phyloP scores from a whole-genome alignment of 2,329 filamentous ascomycete species.

The Fusarium cicatricum region DNA sequence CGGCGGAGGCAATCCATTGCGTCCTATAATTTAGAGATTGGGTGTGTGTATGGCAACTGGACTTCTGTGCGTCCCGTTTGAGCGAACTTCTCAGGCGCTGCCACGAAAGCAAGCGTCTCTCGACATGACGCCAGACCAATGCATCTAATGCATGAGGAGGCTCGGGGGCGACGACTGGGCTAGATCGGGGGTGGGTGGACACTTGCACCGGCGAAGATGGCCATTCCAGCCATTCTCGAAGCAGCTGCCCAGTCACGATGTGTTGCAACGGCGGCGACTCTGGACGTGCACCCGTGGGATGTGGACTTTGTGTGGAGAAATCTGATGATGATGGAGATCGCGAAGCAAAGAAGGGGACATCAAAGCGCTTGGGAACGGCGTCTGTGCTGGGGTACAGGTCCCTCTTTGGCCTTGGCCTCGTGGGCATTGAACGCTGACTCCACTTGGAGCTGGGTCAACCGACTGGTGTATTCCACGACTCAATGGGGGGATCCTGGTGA shows the following conservation, averaged over 20 bases:
- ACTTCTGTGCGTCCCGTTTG: slow-evolving; percentile 18
- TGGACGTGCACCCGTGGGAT: slow-evolving; percentile 36
- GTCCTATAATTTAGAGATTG: slow-evolving; percentile 20
- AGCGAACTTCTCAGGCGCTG: slow-evolving; percentile 46
- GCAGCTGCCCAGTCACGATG: slow-evolving; percentile 38
- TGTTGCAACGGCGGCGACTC: slow-evolving; percentile 38
- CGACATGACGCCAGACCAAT: slow-evolving; percentile 41
- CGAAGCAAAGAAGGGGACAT: slow-evolving; percentile 17
- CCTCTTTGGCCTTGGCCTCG: slow-evolving; percentile 16
- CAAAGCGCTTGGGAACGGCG: slow-evolving; percentile 23
- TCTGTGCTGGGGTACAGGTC: slow-evolving; percentile 35
- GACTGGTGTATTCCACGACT: slow-evolving; percentile 7
- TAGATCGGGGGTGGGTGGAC: slow-evolving; percentile 40
- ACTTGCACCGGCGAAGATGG: slow-evolving; percentile 41
- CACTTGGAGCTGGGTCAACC: slow-evolving; percentile 19
- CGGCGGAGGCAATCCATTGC: slow-evolving; percentile 18
- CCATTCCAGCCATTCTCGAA: slow-evolving; percentile 26
- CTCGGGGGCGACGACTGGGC: slow-evolving; percentile 33
- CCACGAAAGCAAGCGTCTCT: slow-evolving; percentile 50
- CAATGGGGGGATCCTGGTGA: slow-evolving; percentile 10
- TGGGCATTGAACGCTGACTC: slow-evolving; percentile 19
- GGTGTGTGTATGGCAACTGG: slow-evolving; percentile 33
- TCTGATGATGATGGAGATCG: slow-evolving; percentile 33
- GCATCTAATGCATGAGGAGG: slow-evolving; percentile 38
- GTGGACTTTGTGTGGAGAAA: slow-evolving; percentile 38